Percentiles rank a stretch among this genome's conserved stretches.
phyloP scores from a whole-genome alignment of 257 asterid species.

The Ajuga chamaepitys region DNA sequence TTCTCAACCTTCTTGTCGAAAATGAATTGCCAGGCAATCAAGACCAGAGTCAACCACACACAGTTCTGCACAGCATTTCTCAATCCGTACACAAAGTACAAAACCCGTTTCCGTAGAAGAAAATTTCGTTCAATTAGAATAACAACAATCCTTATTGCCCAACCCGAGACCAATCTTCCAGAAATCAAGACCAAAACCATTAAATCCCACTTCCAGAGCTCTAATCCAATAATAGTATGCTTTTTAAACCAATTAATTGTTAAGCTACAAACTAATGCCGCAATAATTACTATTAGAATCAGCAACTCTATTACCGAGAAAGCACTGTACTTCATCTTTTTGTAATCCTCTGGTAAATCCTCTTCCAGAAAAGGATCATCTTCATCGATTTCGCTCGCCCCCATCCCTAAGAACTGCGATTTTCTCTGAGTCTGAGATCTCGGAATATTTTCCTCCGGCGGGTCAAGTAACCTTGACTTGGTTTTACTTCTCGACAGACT shows the following conservation, averaged over 20 bases:
- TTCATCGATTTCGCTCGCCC: slow-evolving; percentile 48
- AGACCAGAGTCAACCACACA: slow-evolving; percentile 66
- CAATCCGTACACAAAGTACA: slow-evolving; percentile 80
- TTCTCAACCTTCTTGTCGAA: slow-evolving; percentile 55
- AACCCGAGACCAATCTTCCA: slow-evolving; percentile 78
- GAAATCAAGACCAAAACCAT: slow-evolving; percentile 70
- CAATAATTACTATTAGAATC: slow-evolving; percentile 50
- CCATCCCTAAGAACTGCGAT: slow-evolving; percentile 46
- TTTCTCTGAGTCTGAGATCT: slow-evolving; percentile 34
- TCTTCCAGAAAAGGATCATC: slow-evolving; percentile 82
- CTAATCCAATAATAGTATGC: slow-evolving; percentile 24
- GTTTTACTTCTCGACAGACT: slow-evolving; percentile 35
- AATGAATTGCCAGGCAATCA: slow-evolving; percentile 75
- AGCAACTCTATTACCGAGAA: slow-evolving; percentile 45
- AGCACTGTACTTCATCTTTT: slow-evolving; percentile 43
- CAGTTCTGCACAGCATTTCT: slow-evolving; percentile 79
- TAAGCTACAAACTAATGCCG: slow-evolving; percentile 42
- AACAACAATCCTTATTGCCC: slow-evolving; percentile 63
- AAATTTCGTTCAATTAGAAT: slow-evolving; percentile 62
- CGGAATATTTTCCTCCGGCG: slow-evolving; percentile 39
- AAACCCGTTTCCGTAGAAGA: slow-evolving; percentile 56
- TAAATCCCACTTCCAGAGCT: slow-evolving; percentile 80
- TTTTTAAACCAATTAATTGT: slow-evolving; percentile 27
- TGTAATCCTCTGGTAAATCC: slow-evolving; percentile 72
- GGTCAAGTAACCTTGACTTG: slow-evolving; percentile 63